Evolutionary conservation across 306 rosid species (phyloP).

Genomic region (Glycine latifolia): DNA sequence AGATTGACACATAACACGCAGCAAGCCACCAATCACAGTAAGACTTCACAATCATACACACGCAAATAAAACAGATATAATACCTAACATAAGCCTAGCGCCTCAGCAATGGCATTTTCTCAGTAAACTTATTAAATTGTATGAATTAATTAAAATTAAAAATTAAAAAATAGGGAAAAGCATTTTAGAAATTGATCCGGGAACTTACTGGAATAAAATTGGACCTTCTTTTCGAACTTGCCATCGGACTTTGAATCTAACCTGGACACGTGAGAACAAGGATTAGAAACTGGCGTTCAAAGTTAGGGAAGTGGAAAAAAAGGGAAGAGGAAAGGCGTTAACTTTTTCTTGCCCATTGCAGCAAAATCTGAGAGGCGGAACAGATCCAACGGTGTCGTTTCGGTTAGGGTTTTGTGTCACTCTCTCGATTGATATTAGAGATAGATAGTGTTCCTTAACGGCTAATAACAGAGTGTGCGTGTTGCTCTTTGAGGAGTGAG

Average conservation of each 20-base stretch:
- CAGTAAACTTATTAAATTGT: neutral
- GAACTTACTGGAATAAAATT: conserved; percentile 60
- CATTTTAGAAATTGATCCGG: neutral
- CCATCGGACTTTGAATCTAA: conserved; percentile 43
- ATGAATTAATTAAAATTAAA: neutral
- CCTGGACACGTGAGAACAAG: conserved; percentile 40
- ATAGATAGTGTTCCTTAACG: too few species aligned
- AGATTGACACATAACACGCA: neutral
- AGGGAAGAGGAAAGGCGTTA: neutral
- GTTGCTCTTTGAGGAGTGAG: too few species aligned
- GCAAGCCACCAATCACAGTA: neutral
- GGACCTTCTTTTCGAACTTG: conserved; percentile 54
- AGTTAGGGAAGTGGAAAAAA: neutral
- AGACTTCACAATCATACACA: neutral
- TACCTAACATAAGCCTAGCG: neutral
- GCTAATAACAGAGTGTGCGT: too few species aligned
- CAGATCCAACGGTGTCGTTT: neutral
- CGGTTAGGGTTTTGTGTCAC: neutral
- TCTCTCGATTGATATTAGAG: too few species aligned
- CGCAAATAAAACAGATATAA: neutral
- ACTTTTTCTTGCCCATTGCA: conserved; percentile 59
- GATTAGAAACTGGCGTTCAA: neutral
- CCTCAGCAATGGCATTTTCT: neutral
- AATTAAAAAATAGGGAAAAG: neutral
- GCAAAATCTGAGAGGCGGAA: too few species aligned